A percentile compares a stretch with the other conserved stretches of the same genome.
Evolutionary conservation across 176 grass and related monocot genomes (phyloP).

Genomic region (Alloteropsis semialata): DNA sequence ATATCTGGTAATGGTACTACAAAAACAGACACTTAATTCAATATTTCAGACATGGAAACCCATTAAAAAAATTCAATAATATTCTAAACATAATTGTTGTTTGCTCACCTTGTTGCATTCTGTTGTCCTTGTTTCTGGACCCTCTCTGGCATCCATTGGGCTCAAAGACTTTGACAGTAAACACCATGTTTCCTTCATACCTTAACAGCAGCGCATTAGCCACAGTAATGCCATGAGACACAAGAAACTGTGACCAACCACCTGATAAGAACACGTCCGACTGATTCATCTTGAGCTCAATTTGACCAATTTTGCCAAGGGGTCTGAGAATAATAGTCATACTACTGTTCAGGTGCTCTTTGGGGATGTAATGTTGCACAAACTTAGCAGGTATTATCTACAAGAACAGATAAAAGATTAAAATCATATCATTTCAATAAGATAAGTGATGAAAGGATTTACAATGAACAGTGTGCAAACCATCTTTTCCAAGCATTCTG

Average conservation of each 20-base stretch:
- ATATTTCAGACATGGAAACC: neutral
- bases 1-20: neutral
- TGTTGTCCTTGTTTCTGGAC: neutral
- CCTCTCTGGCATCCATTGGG: neutral
- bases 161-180: constrained; percentile 7
- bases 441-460: neutral
- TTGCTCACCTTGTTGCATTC: neutral
- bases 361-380: neutral
- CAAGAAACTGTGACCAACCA: constrained; percentile 2
- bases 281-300: neutral
- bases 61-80: neutral
- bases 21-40: neutral
- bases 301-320: neutral
- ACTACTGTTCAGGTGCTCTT: neutral
- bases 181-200: neutral
- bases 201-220: neutral
- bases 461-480: neutral
- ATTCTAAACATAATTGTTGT: neutral
- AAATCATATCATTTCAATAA: neutral
- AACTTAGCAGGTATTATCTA: constrained; percentile 21
- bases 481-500: neutral
- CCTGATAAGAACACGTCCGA: neutral
- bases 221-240: neutral
- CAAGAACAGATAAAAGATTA: neutral
- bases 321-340: neutral